Percentiles rank a stretch among this genome's conserved stretches.
phyloP scores from a whole-genome alignment of 192 early-diverging fungal species.

The Coemansia umbellata region DNA sequence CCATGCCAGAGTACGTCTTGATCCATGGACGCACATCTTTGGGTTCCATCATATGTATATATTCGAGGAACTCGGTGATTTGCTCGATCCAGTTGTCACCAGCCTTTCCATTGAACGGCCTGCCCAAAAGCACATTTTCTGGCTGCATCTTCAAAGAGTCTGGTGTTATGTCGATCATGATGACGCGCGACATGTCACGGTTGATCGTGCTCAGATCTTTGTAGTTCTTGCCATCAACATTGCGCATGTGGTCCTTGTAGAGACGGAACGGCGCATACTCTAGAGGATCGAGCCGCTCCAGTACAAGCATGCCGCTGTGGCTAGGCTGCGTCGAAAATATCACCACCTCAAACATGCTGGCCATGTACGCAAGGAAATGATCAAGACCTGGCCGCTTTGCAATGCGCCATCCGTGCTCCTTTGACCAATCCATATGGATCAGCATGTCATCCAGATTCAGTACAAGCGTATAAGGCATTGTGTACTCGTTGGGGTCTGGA shows the following conservation, averaged over 20 bases:
- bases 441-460: conserved; percentile 94
- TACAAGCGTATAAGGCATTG: conserved; percentile 86
- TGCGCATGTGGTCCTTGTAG: conserved; percentile 87
- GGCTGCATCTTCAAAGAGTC: conserved; percentile 85
- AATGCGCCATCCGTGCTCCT: conserved; percentile 93
- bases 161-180: conserved; percentile 89
- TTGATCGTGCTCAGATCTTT: conserved; percentile 91
- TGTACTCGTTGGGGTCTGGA: conserved; percentile 86
- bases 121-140: conserved; percentile 81
- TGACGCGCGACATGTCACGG: conserved; percentile 88
- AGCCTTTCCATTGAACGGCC: conserved; percentile 82
- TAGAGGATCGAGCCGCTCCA: conserved; percentile 88
- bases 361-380: conserved; percentile 88
- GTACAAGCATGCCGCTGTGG: conserved; percentile 75
- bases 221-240: conserved; percentile 78
- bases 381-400: conserved; percentile 96
- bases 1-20: conserved; percentile 61
- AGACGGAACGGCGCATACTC: conserved; percentile 81
- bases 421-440: conserved; percentile 91
- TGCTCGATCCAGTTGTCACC: conserved; percentile 77
- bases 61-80: conserved; percentile 87
- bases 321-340: conserved; percentile 87
- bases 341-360: conserved; percentile 92
- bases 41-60: conserved; percentile 65
- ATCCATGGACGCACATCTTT: conserved; percentile 73